Percentiles rank a stretch among this genome's conserved stretches.
Evolutionary conservation across 2,329 filamentous ascomycete species (phyloP).

Genomic region (Fusarium humuli): DNA sequence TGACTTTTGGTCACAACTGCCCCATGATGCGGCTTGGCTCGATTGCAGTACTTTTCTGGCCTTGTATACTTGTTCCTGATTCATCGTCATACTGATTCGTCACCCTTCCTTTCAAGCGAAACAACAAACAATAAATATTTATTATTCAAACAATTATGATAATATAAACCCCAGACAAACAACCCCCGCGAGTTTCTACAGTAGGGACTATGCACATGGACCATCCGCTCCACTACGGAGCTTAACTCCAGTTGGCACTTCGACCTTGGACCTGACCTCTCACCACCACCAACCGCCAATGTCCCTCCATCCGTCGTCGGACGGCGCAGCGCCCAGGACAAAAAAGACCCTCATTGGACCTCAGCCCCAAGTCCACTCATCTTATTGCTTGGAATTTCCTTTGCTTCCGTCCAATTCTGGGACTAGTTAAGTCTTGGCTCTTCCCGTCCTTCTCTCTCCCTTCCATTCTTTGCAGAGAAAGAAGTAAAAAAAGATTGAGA

Average conservation of each 20-base stretch:
- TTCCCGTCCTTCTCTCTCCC: conserved; percentile 16
- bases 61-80: background rate
- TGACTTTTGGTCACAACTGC: background rate
- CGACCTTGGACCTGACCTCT: conserved; percentile 3
- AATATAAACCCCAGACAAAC: conserved; percentile 7
- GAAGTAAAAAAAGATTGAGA: background rate
- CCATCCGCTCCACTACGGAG: background rate
- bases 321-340: conserved; percentile 37
- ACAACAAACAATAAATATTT: background rate
- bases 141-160: background rate
- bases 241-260: conserved; percentile 33
- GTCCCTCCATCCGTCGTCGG: conserved; percentile 2
- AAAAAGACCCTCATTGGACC: conserved; percentile 18
- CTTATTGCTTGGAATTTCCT: conserved; percentile 34
- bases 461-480: conserved; percentile 15
- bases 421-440: conserved; percentile 32
- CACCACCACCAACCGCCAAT: conserved; percentile 28
- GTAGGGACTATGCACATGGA: conserved; percentile 3
- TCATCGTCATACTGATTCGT: background rate
- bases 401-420: conserved; percentile 15
- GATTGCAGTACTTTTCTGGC: background rate
- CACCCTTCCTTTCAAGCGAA: background rate
- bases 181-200: conserved; percentile 13
- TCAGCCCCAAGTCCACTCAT: conserved; percentile 32
- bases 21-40: background rate